Evolutionary conservation across 495 filamentous ascomycete species (phyloP).

Genomic region (Astrothelium macrocarpum): DNA sequence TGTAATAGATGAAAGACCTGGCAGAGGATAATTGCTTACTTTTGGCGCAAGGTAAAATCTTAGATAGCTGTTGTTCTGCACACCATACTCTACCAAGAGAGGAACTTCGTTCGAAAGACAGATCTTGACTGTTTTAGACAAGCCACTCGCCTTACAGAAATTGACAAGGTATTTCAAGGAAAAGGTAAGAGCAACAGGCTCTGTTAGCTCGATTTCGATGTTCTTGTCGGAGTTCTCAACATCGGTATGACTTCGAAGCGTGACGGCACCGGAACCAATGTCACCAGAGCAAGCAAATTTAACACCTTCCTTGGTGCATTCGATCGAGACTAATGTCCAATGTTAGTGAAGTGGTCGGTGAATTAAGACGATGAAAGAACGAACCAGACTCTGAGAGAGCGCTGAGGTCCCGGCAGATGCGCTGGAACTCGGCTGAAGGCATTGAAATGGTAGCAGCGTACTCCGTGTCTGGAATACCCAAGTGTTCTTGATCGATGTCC

Average conservation of each 20-base stretch:
- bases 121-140: constrained; percentile 76
- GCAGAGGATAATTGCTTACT: constrained; percentile 41
- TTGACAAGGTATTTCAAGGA: constrained; percentile 99
- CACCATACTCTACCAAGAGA: constrained; percentile 82
- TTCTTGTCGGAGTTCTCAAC: constrained; percentile 83
- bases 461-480: constrained; percentile 97
- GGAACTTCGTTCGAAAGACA: constrained; percentile 94
- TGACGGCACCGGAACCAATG: constrained; percentile 90
- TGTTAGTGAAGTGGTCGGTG: neutral
- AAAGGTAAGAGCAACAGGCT: constrained; percentile 93
- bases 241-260: constrained; percentile 77
- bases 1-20: neutral
- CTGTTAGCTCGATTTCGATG: constrained; percentile 79
- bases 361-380: neutral
- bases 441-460: constrained; percentile 86
- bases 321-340: constrained; percentile 67
- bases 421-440: constrained; percentile 85
- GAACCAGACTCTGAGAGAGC: constrained; percentile 88
- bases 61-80: constrained; percentile 75
- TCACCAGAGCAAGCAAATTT: constrained; percentile 92
- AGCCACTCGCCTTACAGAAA: constrained; percentile 93
- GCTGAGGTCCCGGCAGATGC: constrained; percentile 86
- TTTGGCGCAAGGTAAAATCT: constrained; percentile 98
- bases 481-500: constrained; percentile 99
- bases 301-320: constrained; percentile 93